Percentiles rank a stretch among this genome's conserved stretches.
Evolutionary conservation across 164 flowering plant species (phyloP).

Genomic region (Pachysandra terminalis): DNA sequence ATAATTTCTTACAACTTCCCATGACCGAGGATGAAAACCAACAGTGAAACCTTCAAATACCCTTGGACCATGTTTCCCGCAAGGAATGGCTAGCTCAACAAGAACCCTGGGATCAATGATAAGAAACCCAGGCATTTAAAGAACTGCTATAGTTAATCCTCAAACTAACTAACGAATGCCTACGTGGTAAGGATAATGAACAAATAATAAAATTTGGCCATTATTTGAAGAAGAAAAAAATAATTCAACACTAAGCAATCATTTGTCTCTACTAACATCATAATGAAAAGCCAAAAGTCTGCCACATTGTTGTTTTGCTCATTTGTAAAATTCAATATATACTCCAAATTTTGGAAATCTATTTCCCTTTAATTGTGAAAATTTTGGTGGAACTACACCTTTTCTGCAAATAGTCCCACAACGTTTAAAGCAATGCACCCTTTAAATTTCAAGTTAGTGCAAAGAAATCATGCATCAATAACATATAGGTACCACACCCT

Average conservation of each 20-base stretch:
- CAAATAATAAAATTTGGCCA: not conserved
- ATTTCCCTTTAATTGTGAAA: no score
- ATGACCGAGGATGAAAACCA: constrained; percentile 92
- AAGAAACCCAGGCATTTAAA: not conserved
- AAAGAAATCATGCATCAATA: not conserved
- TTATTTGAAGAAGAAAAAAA: no score
- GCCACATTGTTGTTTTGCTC: not conserved
- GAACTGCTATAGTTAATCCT: not conserved
- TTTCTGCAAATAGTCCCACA: not conserved
- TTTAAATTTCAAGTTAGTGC: no score
- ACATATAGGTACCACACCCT: not conserved
- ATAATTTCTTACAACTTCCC: constrained; percentile 75
- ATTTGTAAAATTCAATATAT: no score
- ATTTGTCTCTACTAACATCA: not conserved
- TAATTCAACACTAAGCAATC: not conserved
- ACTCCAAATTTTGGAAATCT: no score
- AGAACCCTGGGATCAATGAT: constrained; percentile 44
- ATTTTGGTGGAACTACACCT: not conserved
- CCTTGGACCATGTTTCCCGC: constrained; percentile 65
- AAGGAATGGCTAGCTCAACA: constrained; percentile 86
- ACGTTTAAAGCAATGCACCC: not conserved
- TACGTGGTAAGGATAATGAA: not conserved
- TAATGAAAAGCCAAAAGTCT: no score
- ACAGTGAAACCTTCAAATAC: constrained; percentile 91
- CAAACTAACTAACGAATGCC: no score